Base-by-base conservation (phyloP, 768 basidiomycete species). In the Amanita pallidorosea region DNA sequence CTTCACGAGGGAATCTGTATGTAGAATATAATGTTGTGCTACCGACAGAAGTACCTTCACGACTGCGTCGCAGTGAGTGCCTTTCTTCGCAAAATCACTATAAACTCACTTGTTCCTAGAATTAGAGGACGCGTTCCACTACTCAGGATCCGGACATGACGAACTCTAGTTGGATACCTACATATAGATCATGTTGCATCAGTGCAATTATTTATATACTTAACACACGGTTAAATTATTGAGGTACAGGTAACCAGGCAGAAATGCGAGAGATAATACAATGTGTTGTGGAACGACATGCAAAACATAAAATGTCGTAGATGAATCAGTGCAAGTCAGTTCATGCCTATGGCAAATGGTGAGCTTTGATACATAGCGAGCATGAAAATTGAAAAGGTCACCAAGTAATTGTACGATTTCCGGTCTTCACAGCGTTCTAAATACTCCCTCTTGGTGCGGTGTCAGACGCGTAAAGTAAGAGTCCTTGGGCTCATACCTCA, bases 1-100 rank as follows among this genome's bases (percentile, higher is more conserved):
- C 70, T 8, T 61, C 67, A n/a, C 72, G 80, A 55, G 96, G 96
- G 13, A 84, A 95, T 63, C 70, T 99, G 43, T 98, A 80, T 59
- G 75, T 99, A 48, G 94, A 97, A 65, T 99, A 95, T 68, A 89
- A 79, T 51, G 89, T 99, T 45, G 83, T 98, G 15, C 67, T 99
- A 49, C 96, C 96, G 3, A 67, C 76, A 45, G 75, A 83, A 49
- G 66, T 99, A 31, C 73, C 82, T 44, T 60, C 77, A 45, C 76
- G 83, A 45, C 79, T 78, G 53, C 80, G 80, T 58, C 76, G 71
- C 63, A 88, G 95, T 97, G 63, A 74, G 92, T 76, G 17, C 15
- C 29, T 22, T 7, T 48, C 53, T 46, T 52, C 4, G 18, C 12
- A 17, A 25, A 18, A 13, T 12, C 18, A 31, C 20, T 13, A 12